Base-by-base conservation (phyloP, 352 stramenopile genomes). In the Globisporangium polare region DNA sequence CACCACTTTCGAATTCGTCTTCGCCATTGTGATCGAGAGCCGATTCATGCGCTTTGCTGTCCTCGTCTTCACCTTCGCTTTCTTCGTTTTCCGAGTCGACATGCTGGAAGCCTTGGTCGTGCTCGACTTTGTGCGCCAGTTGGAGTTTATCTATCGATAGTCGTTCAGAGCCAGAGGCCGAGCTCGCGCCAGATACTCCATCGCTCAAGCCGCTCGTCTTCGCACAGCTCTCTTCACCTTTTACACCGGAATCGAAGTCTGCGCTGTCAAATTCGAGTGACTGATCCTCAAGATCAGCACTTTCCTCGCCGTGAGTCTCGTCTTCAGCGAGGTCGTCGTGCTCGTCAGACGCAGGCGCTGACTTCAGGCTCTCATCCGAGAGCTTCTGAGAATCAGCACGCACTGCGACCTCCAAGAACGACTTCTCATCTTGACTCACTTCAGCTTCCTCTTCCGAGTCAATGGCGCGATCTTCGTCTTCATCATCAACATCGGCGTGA, bases 401-500 rank as follows among this genome's bases (percentile, higher is more conserved):
- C 47, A 12, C 47, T 10, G 1, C 24, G 20, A 13, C 7, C 24
- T 53, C 47, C 12, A 7, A 53, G 15, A 24, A 1, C 13, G 26
- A 17, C 2, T 39, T 24, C 1, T 39, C n/a, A 31, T 58, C 31
- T 46, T 10, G n/a, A 9, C 18, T 46, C 33, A 13, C 31, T 12
- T 45, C 52, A 17, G 46, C 27, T 22, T 43, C 52, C 26, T 58
- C n/a, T 10, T 58, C 52, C 7, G 31, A 33, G 39, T 58, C 52
- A 33, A 58, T 58, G 60, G 67, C 63, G 66, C 8, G 20, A 17
- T 53, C 47, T 53, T 39, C 26, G 9, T 63, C 53, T 57, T 76
- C 66, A 67, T 78, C 66, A 69, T 78, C 73, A 74, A 67, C 66
- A 66, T 66, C 60, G 69, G 69, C 66, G 50, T 57, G 59, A 58